Percentiles rank a stretch among this genome's conserved stretches.
Evolutionary conservation across 75 land plant genomes (phyloP).

Genomic region (Gnetum montanum): DNA sequence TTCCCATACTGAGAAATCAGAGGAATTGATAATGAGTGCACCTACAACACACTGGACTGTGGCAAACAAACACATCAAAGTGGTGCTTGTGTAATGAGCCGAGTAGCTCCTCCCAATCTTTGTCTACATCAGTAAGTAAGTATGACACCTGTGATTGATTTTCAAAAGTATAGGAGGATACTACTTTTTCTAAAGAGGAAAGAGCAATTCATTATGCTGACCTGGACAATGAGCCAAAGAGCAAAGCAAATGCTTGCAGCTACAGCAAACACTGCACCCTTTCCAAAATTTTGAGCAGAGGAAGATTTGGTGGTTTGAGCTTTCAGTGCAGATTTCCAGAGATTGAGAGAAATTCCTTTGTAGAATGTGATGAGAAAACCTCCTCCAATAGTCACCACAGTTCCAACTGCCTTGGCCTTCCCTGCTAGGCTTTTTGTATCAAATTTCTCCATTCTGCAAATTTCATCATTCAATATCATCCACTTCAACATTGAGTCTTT

Average conservation of each 20-base stretch:
- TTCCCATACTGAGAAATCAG: constrained; percentile 29
- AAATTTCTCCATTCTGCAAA: constrained; percentile 37
- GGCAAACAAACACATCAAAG: constrained; percentile 50
- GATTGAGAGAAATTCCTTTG: constrained; percentile 16
- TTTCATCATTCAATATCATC: too few species aligned
- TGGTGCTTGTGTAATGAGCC: constrained; percentile 52
- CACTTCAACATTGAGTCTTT: too few species aligned
- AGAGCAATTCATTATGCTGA: constrained; percentile 1
- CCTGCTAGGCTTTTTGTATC: constrained; percentile 21
- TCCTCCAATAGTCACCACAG: constrained; percentile 32
- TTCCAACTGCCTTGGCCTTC: constrained; percentile 42
- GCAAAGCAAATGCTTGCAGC: constrained; percentile 54
- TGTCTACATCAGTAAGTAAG: constrained; percentile 14
- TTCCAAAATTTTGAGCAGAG: constrained; percentile 6
- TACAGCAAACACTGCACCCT: constrained; percentile 48
- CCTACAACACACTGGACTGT: constrained; percentile 35
- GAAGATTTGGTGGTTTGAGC: too few species aligned
- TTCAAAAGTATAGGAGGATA: neutral
- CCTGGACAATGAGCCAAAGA: constrained; percentile 68
- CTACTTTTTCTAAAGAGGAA: neutral
- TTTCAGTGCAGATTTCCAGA: neutral
- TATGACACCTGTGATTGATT: neutral
- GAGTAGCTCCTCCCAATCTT: constrained; percentile 36
- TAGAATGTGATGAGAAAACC: constrained; percentile 32
- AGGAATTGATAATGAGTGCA: constrained; percentile 19